phyloP scores from a whole-genome alignment of 1,284 basidiomycete species.

The Earliella scabrosa region DNA sequence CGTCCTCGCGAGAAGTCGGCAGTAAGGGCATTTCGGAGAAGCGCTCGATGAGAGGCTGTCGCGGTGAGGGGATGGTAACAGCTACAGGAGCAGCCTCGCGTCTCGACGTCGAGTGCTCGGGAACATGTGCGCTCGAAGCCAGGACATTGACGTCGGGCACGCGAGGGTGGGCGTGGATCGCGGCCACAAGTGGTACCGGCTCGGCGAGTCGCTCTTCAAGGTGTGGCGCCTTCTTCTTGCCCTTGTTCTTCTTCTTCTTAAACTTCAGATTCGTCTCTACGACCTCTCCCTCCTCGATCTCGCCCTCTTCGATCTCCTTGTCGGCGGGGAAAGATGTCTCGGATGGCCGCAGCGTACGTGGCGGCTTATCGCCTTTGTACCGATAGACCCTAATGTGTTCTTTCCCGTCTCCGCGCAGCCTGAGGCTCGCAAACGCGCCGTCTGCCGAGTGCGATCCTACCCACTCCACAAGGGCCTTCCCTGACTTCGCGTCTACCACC shows the following conservation, averaged over 20 bases:
- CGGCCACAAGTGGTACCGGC: neutral
- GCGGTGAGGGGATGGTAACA: neutral
- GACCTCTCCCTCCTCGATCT: constrained; percentile 29
- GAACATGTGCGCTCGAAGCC: neutral
- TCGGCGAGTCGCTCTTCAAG: constrained; percentile 8
- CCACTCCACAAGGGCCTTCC: constrained; percentile 62
- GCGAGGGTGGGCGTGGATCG: neutral
- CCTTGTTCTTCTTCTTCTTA: constrained; percentile 23
- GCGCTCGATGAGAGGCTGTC: constrained; percentile 9
- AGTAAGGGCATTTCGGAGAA: neutral
- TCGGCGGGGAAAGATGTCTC: constrained; percentile 1
- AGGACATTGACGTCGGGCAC: neutral
- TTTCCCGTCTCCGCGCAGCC: constrained; percentile 47
- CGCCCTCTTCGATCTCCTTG: constrained; percentile 34
- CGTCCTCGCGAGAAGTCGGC: neutral
- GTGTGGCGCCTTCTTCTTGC: constrained; percentile 25
- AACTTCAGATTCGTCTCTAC: constrained; percentile 8
- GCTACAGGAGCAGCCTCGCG: neutral
- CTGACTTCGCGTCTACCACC: constrained; percentile 41
- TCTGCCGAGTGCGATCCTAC: constrained; percentile 45
- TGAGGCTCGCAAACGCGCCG: constrained; percentile 55
- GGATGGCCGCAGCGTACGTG: neutral
- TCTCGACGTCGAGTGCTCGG: neutral
- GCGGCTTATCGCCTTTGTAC: constrained; percentile 38
- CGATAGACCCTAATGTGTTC: constrained; percentile 57